A percentile compares a stretch with the other conserved stretches of the same genome.
Evolutionary conservation across 2,329 filamentous ascomycete genomes (phyloP).

Genomic region (Venturia effusa): DNA sequence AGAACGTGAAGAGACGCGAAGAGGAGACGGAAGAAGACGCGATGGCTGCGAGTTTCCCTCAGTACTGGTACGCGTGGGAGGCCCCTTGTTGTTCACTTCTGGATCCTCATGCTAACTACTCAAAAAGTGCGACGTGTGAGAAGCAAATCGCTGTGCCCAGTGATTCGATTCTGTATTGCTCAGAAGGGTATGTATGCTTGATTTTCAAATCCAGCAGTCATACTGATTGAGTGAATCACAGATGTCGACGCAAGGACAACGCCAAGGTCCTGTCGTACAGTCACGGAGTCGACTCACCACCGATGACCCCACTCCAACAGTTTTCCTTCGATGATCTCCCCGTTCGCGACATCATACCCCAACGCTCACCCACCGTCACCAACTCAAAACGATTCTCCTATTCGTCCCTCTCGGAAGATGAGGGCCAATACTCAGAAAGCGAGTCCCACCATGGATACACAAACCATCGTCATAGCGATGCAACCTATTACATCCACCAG

Average conservation of each 20-base stretch:
- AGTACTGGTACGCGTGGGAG: slow-evolving; percentile 36
- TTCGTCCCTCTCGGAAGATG: slow-evolving; percentile 22
- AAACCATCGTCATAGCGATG: slow-evolving; percentile 25
- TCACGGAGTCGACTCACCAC: slow-evolving; percentile 23
- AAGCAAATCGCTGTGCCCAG: slow-evolving; percentile 53
- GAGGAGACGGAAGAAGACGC: slow-evolving; percentile 34
- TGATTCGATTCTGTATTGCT: slow-evolving; percentile 52
- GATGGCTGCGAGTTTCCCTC: slow-evolving; percentile 41
- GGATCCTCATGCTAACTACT: slow-evolving; percentile 8
- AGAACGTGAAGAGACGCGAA: slow-evolving; percentile 17
- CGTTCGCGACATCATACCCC: slow-evolving; percentile 33
- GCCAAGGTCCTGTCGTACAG: slow-evolving; percentile 24
- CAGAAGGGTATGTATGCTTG: slow-evolving; percentile 42
- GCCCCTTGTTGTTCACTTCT: not conserved
- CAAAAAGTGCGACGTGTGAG: slow-evolving; percentile 49
- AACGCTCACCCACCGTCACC: slow-evolving; percentile 34
- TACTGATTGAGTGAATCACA: slow-evolving; percentile 15
- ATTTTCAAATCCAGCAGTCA: not conserved
- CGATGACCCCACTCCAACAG: slow-evolving; percentile 19
- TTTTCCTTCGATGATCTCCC: slow-evolving; percentile 20
- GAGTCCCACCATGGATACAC: slow-evolving; percentile 21
- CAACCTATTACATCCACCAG: slow-evolving; percentile 19
- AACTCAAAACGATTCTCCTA: slow-evolving; percentile 25
- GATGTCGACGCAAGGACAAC: slow-evolving; percentile 36
- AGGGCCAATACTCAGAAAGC: slow-evolving; percentile 26